These are phyloP conservation scores for Dothidotthia symphoricarpi DNA, from an alignment of 2,329 filamentous ascomycete species.

Conservation along the genomic window DNA sequence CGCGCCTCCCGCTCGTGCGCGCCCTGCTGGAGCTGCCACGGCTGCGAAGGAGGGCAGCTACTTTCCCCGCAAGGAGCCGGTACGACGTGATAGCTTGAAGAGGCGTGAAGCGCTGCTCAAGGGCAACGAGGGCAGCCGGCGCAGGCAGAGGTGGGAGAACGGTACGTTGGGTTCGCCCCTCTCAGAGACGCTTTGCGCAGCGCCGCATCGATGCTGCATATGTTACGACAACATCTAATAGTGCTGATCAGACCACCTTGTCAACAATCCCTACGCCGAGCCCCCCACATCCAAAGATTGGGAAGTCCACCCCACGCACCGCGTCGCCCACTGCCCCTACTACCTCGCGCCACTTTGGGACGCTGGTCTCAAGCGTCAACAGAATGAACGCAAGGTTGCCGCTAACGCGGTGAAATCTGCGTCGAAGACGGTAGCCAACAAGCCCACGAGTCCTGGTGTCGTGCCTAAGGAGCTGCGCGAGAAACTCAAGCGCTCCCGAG, in stretches of 20 bases:
- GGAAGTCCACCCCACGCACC: constrained; percentile 77
- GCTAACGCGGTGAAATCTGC: constrained; percentile 35
- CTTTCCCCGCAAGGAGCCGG: constrained; percentile 53
- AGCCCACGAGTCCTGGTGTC: constrained; percentile 47
- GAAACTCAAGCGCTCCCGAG: constrained; percentile 75
- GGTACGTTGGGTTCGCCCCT: constrained; percentile 51
- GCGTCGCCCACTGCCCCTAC: constrained; percentile 77
- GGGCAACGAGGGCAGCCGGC: constrained; percentile 85
- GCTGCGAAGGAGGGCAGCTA: constrained; percentile 48
- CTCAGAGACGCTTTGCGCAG: constrained; percentile 11
- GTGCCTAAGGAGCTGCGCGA: constrained; percentile 79
- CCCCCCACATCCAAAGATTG: constrained; percentile 82
- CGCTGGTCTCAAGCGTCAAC: constrained; percentile 47
- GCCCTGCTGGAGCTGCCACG: constrained; percentile 28
- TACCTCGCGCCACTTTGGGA: constrained; percentile 88
- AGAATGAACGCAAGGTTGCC: constrained; percentile 46
- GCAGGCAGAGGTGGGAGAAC: constrained; percentile 92
- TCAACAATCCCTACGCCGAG: constrained; percentile 81
- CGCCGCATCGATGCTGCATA: background rate
- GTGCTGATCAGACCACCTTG: constrained; percentile 65
- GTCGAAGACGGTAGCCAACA: constrained; percentile 38
- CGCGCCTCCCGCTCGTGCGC: constrained; percentile 22
- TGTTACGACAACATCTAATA: no score
- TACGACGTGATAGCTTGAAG: constrained; percentile 62
- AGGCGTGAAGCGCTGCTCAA: constrained; percentile 75